Conservation (phyloP, 164 flowering plant species). For the Magnolia officinalis region DNA sequence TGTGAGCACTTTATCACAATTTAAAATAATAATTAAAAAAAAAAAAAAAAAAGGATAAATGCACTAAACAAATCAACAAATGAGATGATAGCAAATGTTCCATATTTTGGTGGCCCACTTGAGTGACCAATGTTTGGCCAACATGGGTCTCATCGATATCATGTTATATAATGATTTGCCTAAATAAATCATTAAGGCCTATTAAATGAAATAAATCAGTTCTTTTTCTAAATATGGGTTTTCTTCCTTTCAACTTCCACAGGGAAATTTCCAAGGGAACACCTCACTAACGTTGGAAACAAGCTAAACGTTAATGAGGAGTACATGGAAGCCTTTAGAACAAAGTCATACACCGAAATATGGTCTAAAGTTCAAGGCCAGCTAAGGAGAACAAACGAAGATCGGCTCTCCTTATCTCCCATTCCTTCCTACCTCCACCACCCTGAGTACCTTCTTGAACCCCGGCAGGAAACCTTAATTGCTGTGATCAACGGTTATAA, state of each 20-base stretch:
- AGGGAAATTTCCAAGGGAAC: slow-evolving; percentile 7
- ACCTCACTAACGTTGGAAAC: slow-evolving; percentile 21
- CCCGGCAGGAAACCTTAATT: slow-evolving; percentile 41
- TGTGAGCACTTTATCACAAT: no score
- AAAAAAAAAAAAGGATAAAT: no score
- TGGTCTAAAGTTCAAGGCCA: slow-evolving; percentile 51
- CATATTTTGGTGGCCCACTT: no score
- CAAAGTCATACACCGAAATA: slow-evolving; percentile 67
- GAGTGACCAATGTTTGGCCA: no score
- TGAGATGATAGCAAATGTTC: no score
- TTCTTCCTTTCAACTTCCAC: not conserved
- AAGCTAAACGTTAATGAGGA: slow-evolving; percentile 63
- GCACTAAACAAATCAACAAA: no score
- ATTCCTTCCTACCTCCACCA: slow-evolving; percentile 15
- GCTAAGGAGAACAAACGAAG: slow-evolving; percentile 7
- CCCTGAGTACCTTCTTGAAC: slow-evolving; percentile 49
- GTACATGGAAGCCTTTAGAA: slow-evolving; percentile 70
- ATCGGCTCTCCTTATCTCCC: slow-evolving; percentile 3
- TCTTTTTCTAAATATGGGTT: not conserved
- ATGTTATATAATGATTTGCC: no score
- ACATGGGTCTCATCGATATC: no score
- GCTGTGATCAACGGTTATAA: slow-evolving; percentile 25
- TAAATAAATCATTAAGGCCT: no score
- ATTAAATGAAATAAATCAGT: no score
- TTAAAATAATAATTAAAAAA: no score